Evolutionary conservation across 2,329 filamentous ascomycete genomes (phyloP).

Genomic region (Arthroderma sp.): DNA sequence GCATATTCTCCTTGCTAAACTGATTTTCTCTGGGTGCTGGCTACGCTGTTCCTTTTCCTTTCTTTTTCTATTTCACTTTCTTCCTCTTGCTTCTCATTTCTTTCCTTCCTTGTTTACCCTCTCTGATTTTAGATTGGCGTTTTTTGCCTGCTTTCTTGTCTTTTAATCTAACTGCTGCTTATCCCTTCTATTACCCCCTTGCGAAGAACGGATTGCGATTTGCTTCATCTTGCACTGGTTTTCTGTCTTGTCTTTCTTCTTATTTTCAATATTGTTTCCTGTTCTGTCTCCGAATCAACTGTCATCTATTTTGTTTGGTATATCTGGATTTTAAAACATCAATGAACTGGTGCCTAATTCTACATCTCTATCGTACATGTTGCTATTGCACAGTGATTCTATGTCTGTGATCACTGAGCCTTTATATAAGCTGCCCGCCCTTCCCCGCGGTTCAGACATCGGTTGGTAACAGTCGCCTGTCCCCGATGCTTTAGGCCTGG

Average conservation of each 20-base stretch:
- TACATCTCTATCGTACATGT: not conserved
- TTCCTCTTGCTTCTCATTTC: slow-evolving; percentile 1
- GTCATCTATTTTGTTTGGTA: not conserved
- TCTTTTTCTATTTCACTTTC: slow-evolving; percentile 1
- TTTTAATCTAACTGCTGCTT: slow-evolving; percentile 1
- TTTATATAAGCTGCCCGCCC: too few relatives aligned
- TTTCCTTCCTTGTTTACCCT: slow-evolving; percentile 8
- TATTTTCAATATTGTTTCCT: not conserved
- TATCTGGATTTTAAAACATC: slow-evolving; percentile 1
- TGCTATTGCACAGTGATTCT: not conserved
- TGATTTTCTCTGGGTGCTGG: too few relatives aligned
- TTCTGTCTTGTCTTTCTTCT: not conserved
- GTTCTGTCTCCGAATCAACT: not conserved
- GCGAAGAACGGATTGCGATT: not conserved
- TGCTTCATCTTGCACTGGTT: not conserved
- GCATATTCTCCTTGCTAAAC: too few relatives aligned
- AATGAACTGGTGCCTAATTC: not conserved
- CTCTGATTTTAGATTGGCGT: slow-evolving; percentile 11
- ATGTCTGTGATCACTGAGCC: too few relatives aligned
- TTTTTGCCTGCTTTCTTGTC: slow-evolving; percentile 8
- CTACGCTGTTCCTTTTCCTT: not conserved
- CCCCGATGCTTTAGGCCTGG: too few relatives aligned
- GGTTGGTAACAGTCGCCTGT: too few relatives aligned
- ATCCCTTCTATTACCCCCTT: slow-evolving; percentile 1
- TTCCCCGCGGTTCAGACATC: too few relatives aligned